These are phyloP conservation scores for Lunularia cruciata DNA, from an alignment of 225 moss, liverwort and hornwort genomes.

Conservation along the genomic window DNA sequence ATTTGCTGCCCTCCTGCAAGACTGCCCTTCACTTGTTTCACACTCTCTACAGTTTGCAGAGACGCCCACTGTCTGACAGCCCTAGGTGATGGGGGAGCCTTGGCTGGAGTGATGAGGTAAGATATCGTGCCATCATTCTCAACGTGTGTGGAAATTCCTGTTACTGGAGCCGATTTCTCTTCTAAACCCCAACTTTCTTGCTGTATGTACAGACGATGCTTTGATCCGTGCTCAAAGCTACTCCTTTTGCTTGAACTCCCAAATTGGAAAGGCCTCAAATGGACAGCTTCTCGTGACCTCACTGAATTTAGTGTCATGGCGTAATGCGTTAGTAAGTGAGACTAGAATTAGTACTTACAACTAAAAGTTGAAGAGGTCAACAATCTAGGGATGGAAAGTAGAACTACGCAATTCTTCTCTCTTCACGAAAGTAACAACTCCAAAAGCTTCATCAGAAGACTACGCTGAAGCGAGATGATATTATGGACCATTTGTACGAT, in stretches of 20 bases:
- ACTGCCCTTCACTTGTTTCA: slow-evolving; percentile 28
- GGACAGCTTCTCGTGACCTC: slow-evolving; percentile 67
- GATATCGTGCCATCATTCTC: slow-evolving; percentile 79
- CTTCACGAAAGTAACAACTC: not conserved
- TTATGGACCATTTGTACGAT: not conserved
- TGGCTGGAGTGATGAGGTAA: slow-evolving; percentile 75
- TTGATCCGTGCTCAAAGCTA: slow-evolving; percentile 48
- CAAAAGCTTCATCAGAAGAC: not conserved
- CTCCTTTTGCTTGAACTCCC: slow-evolving; percentile 63
- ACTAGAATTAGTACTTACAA: no score
- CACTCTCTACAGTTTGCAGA: slow-evolving; percentile 24
- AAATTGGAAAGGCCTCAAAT: slow-evolving; percentile 73
- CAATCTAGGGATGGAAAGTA: no score
- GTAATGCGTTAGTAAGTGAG: no score
- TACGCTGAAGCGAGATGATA: not conserved
- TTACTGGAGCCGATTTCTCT: slow-evolving; percentile 41
- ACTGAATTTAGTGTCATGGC: no score
- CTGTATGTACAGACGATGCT: slow-evolving; percentile 41
- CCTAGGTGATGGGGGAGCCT: slow-evolving; percentile 61
- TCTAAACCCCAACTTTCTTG: slow-evolving; percentile 43
- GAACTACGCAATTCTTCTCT: no score
- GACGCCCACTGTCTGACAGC: slow-evolving; percentile 70
- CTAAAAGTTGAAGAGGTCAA: no score
- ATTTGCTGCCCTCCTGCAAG: slow-evolving; percentile 55
- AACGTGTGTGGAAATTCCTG: slow-evolving; percentile 65